Percentiles rank a stretch among this genome's conserved stretches.
Evolutionary conservation across 495 filamentous ascomycete genomes (phyloP).

Genomic region (Peziza echinospora): DNA sequence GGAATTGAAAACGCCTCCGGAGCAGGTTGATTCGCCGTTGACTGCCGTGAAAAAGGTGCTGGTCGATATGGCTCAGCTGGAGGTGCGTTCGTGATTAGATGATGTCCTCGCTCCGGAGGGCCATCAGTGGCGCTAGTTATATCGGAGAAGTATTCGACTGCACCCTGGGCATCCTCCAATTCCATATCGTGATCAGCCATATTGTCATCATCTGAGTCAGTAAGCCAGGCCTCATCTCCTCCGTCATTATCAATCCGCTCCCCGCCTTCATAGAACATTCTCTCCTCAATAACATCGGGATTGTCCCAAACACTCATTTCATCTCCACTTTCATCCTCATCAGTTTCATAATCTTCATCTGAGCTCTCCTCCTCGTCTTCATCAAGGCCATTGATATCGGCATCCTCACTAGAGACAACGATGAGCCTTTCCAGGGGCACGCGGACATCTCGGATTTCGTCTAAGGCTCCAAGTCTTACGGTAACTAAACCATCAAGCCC

Average conservation of each 20-base stretch:
- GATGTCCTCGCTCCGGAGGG: neutral
- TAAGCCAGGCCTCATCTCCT: conserved; percentile 22
- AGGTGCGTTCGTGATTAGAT: neutral
- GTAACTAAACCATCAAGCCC: conserved; percentile 31
- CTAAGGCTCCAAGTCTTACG: conserved; percentile 30
- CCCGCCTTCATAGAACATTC: conserved; percentile 23
- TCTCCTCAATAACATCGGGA: conserved; percentile 20
- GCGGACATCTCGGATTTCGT: conserved; percentile 28
- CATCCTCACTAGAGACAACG: conserved; percentile 20
- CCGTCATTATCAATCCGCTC: conserved; percentile 20
- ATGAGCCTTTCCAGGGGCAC: conserved; percentile 27
- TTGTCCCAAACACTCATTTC: conserved; percentile 21
- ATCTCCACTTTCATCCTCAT: conserved; percentile 17
- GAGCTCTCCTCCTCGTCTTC: conserved; percentile 13
- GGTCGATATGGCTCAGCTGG: neutral
- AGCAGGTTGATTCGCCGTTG: conserved; percentile 6
- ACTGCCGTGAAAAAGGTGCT: neutral
- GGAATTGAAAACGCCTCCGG: conserved; percentile 16
- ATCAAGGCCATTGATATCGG: conserved; percentile 9
- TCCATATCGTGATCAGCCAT: conserved; percentile 10
- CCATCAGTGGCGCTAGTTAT: conserved; percentile 7
- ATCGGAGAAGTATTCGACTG: conserved; percentile 1
- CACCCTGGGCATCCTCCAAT: neutral
- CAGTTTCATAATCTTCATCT: conserved; percentile 15
- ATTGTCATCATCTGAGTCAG: conserved; percentile 20